phyloP scores from a whole-genome alignment of 73 alveolate species.

The Paramecium biaurelia region DNA sequence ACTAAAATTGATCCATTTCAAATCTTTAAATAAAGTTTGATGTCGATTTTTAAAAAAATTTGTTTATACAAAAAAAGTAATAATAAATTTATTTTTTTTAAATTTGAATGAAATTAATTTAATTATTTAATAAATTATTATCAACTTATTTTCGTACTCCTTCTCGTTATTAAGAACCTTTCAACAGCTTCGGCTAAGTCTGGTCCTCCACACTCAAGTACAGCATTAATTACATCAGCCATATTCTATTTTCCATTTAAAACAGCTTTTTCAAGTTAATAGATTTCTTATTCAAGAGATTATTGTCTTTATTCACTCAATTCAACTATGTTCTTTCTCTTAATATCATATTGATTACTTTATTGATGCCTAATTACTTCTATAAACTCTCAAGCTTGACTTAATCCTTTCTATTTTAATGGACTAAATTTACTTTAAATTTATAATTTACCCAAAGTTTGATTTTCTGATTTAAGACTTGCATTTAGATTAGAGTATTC shows the following conservation, averaged over 20 bases:
- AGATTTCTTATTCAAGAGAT: background rate
- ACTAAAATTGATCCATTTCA: background rate
- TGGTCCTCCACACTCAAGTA: background rate
- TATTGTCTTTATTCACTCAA: background rate
- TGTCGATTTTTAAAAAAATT: background rate
- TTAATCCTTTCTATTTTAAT: background rate
- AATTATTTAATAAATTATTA: background rate
- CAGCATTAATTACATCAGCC: constrained; percentile 29
- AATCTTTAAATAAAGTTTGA: background rate
- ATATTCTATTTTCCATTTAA: background rate
- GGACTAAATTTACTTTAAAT: background rate
- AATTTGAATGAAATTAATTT: background rate
- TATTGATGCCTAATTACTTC: background rate
- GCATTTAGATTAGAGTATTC: background rate
- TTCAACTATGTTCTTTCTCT: background rate
- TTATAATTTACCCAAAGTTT: background rate
- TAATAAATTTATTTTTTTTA: background rate
- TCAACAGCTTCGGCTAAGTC: background rate
- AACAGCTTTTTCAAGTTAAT: background rate
- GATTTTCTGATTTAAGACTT: background rate
- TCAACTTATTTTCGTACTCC: background rate
- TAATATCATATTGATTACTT: background rate
- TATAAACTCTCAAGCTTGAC: background rate
- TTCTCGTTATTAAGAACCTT: background rate
- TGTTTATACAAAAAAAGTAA: background rate